Evolutionary conservation across 768 basidiomycete species (phyloP).

Genomic region (Mycena albidolilacea): DNA sequence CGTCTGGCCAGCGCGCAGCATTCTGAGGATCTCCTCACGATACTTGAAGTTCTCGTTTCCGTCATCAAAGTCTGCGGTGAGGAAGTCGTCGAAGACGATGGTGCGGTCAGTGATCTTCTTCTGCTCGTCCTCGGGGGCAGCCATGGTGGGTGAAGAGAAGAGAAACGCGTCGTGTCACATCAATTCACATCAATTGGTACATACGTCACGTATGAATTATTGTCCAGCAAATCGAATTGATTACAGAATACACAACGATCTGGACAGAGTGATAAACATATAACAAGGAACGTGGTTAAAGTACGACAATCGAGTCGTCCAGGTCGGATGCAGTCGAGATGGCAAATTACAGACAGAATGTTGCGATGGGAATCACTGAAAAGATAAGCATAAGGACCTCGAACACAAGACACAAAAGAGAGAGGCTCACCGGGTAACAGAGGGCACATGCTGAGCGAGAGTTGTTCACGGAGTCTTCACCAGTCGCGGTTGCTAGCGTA

Average conservation of each 20-base stretch:
- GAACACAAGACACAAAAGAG: background rate
- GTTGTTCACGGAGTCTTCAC: constrained; percentile 35
- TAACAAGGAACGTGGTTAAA: constrained; percentile 31
- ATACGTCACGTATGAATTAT: background rate
- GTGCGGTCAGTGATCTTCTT: constrained; percentile 81
- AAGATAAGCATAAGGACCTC: background rate
- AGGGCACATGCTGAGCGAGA: background rate
- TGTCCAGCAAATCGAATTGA: constrained; percentile 9
- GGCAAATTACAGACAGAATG: constrained; percentile 1
- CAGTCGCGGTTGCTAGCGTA: constrained; percentile 37
- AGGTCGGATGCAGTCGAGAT: background rate
- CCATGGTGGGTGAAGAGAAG: constrained; percentile 37
- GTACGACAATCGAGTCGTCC: background rate
- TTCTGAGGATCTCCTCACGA: constrained; percentile 73
- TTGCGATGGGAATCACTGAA: constrained; percentile 9
- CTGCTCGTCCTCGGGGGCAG: constrained; percentile 71
- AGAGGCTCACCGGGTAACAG: constrained; percentile 14
- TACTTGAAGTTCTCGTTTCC: constrained; percentile 86
- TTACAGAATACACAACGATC: background rate
- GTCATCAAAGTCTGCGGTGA: constrained; percentile 69
- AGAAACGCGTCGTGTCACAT: constrained; percentile 31
- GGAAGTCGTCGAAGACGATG: constrained; percentile 87
- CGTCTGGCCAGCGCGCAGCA: constrained; percentile 87
- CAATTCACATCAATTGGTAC: too few relatives aligned
- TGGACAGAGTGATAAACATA: constrained; percentile 4